Evolutionary conservation across 371 early-diverging fungal genomes (phyloP).

Genomic region (Gilbertella persicaria): DNA sequence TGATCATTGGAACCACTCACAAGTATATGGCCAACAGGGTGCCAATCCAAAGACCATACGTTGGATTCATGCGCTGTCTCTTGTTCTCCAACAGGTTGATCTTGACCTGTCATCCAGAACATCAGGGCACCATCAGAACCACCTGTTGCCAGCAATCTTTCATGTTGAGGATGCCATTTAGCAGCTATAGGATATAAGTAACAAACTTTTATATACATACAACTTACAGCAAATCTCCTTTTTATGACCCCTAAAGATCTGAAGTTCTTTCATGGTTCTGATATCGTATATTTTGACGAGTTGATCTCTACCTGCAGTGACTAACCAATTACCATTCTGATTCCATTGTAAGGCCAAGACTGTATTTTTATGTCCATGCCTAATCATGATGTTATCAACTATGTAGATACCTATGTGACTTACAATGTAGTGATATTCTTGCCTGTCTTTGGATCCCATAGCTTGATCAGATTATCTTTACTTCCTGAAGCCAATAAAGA

Average conservation of each 20-base stretch:
- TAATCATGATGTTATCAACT: constrained; percentile 23
- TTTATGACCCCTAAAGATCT: constrained; percentile 89
- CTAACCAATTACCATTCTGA: constrained; percentile 96
- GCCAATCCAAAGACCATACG: constrained; percentile 99
- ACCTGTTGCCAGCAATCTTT: constrained; percentile 92
- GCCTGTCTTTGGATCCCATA: constrained; percentile 99
- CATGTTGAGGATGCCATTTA: constrained; percentile 96
- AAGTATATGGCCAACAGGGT: constrained; percentile 98
- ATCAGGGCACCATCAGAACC: constrained; percentile 93
- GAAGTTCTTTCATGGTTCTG: constrained; percentile 93
- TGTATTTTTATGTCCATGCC: constrained; percentile 98
- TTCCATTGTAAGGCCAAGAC: constrained; percentile 94
- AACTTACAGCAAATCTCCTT: constrained; percentile 92
- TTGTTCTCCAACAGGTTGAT: constrained; percentile 70
- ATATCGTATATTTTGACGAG: constrained; percentile 96
- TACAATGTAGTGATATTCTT: constrained; percentile 90
- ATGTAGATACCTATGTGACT: constrained; percentile 17
- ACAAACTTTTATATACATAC: neutral
- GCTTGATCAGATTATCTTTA: constrained; percentile 97
- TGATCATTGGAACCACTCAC: constrained; percentile 98
- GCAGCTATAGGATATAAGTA: constrained; percentile 56
- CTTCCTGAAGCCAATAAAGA: constrained; percentile 97
- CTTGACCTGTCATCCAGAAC: constrained; percentile 91
- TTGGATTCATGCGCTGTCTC: constrained; percentile 94
- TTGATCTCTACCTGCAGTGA: constrained; percentile 96